Percentiles rank a stretch among this genome's conserved stretches.
Conservation (phyloP, 495 filamentous ascomycete species). For the Lineolata rhizophorae region DNA sequence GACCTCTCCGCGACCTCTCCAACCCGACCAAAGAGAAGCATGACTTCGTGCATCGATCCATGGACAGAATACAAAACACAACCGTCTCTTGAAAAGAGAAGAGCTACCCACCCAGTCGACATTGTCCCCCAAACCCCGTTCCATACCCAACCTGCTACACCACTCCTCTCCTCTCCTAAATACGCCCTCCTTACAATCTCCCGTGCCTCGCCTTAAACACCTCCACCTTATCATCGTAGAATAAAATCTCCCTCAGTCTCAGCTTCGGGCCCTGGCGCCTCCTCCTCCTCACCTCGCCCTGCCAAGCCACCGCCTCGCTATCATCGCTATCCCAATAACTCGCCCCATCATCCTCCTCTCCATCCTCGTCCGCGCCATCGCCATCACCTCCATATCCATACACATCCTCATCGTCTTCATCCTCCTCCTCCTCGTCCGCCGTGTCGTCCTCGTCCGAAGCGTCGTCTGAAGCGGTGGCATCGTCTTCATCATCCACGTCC, state of each 20-base stretch:
- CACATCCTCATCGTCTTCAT: slow-evolving; percentile 20
- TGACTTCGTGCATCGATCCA: no score
- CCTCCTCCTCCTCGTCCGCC: slow-evolving; percentile 22
- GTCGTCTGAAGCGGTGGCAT: slow-evolving; percentile 29
- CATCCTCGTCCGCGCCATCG: slow-evolving; percentile 22
- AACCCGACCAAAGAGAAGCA: no score
- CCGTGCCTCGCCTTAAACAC: slow-evolving; percentile 67
- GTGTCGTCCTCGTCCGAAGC: slow-evolving; percentile 22
- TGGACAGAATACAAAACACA: no score
- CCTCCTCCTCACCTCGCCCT: no score
- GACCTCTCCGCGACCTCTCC: no score
- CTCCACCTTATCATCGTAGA: slow-evolving; percentile 73
- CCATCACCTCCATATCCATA: slow-evolving; percentile 18
- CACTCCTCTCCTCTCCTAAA: neutral
- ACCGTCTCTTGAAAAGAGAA: no score
- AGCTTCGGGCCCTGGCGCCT: slow-evolving; percentile 30
- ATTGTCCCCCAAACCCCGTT: neutral
- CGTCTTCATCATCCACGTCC: slow-evolving; percentile 22
- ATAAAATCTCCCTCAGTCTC: slow-evolving; percentile 61
- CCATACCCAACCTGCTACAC: neutral
- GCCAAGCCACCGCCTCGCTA: no score
- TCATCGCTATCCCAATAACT: slow-evolving; percentile 23
- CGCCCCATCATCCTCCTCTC: slow-evolving; percentile 22
- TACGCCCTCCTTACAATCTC: slow-evolving; percentile 34
- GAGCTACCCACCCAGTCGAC: no score